Evolutionary conservation across 2,329 filamentous ascomycete genomes (phyloP).

Genomic region (Ceratocystis cubensis): DNA sequence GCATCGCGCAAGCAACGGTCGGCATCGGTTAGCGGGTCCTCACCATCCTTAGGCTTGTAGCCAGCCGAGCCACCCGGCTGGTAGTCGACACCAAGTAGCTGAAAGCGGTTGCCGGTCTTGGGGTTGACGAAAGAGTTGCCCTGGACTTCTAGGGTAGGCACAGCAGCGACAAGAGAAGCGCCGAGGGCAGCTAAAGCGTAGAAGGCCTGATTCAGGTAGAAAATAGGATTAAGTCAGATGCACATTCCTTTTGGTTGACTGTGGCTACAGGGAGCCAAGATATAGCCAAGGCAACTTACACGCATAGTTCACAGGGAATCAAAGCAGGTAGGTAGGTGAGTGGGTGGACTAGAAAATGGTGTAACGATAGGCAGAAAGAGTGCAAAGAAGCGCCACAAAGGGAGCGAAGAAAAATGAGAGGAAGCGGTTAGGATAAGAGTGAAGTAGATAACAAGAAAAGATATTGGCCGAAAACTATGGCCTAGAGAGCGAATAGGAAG

Average conservation of each 20-base stretch:
- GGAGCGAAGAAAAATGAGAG: neutral
- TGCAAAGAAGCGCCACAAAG: neutral
- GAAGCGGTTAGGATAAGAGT: conserved; percentile 11
- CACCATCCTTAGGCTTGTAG: conserved; percentile 41
- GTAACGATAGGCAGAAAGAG: neutral
- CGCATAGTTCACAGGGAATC: conserved; percentile 14
- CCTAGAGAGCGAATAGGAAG: conserved; percentile 22
- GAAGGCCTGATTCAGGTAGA: neutral
- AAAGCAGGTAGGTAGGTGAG: neutral
- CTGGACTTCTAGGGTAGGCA: conserved; percentile 44
- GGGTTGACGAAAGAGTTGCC: conserved; percentile 50
- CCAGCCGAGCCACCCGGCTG: conserved; percentile 54
- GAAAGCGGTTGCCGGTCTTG: conserved; percentile 46
- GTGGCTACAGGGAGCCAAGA: neutral
- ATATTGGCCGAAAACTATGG: neutral
- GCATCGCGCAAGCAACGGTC: conserved; percentile 51
- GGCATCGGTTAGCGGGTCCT: conserved; percentile 48
- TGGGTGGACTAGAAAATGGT: neutral
- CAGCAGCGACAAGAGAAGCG: conserved; percentile 42
- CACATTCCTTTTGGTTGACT: neutral
- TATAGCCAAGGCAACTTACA: conserved; percentile 16
- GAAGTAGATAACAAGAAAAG: neutral
- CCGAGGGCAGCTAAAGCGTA: conserved; percentile 37
- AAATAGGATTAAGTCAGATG: neutral
- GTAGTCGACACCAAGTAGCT: conserved; percentile 56